Evolutionary conservation across 139 green algal genomes (phyloP), one percentile per base, ranked within the genome.

Genomic region (Coelastrella sp.): DNA sequence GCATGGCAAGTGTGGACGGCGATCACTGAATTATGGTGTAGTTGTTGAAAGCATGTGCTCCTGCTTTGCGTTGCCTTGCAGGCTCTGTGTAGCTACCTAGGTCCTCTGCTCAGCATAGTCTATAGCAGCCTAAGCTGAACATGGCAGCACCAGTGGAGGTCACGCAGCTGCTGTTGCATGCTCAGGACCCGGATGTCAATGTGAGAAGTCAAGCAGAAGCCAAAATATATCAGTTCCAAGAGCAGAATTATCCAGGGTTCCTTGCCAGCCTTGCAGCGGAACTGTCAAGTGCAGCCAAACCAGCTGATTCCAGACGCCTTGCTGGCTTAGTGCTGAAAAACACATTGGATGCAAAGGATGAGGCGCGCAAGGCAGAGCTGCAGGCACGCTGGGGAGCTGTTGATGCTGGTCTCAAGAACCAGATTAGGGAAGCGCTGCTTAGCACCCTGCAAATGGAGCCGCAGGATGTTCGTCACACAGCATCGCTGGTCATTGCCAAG

Each of bases 261-360:
- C 71, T 99, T 5, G 73, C 92, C 0, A 91, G 87, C 41, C 79
- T 99, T 4, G 87, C 93, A 8, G 81, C 88, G 0, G 95, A 99
- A 89, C 82, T 99, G 21, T 89, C 91, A 9, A 96, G 94, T 43
- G 83, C 92, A 15, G 51, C 84, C 21, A 97, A 98, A 68, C 92
- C 94, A 0, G 77, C 88, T 8, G 92, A 97, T 38, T 85, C 89
- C 1, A 85, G 97, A 48, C 91, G 93, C 35, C 90, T 99, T 15
- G 97, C 97, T 23, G 96, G 95, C 7, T 78, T 99, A 5, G 88
- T 99, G n/a, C 90, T 99, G 2, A 99, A 99, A 84, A 99, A 99
- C 90, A 71, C 87, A 23, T 85, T 99, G 13, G 94, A 98, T 84
- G 94, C 96, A 32, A 97, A 96, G 82, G 95, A 98, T n/a, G 86